phyloP scores from a whole-genome alignment of 2,329 filamentous ascomycete species.

The Metarhizium guizhouense region DNA sequence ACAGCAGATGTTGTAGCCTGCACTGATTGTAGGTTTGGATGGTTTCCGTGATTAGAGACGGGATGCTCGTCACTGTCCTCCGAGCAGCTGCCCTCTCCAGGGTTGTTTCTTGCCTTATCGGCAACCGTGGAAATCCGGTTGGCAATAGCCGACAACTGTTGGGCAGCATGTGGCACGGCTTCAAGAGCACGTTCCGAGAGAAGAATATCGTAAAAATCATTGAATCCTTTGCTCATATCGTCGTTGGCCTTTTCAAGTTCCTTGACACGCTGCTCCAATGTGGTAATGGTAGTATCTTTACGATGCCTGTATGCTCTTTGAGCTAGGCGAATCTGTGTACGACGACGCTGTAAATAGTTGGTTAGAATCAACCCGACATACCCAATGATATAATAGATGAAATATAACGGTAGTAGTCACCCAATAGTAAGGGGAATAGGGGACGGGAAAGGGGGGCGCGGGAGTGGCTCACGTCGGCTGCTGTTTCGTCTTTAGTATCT shows the following conservation, averaged over 20 bases:
- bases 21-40: neutral
- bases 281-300: conserved; percentile 73
- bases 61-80: conserved; percentile 1
- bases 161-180: conserved; percentile 45
- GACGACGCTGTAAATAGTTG: conserved; percentile 49
- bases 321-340: conserved; percentile 79
- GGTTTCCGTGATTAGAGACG: neutral
- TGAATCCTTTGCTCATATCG: conserved; percentile 65
- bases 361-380: neutral
- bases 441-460: too few relatives aligned
- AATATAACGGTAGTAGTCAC: too few relatives aligned
- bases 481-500: conserved; percentile 68
- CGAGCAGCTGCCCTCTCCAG: conserved; percentile 5
- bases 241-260: conserved; percentile 61
- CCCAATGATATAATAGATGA: neutral
- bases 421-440: neutral
- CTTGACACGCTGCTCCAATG: conserved; percentile 61
- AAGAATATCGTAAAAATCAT: conserved; percentile 55
- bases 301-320: conserved; percentile 78
- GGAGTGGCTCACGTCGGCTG: conserved; percentile 56
- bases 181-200: conserved; percentile 48
- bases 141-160: conserved; percentile 46
- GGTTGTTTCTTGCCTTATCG: conserved; percentile 32
- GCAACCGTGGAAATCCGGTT: conserved; percentile 48
- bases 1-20: neutral